These are phyloP conservation scores for Sambucus nigra DNA, from an alignment of 129 eudicot species.

Conservation along the genomic window DNA sequence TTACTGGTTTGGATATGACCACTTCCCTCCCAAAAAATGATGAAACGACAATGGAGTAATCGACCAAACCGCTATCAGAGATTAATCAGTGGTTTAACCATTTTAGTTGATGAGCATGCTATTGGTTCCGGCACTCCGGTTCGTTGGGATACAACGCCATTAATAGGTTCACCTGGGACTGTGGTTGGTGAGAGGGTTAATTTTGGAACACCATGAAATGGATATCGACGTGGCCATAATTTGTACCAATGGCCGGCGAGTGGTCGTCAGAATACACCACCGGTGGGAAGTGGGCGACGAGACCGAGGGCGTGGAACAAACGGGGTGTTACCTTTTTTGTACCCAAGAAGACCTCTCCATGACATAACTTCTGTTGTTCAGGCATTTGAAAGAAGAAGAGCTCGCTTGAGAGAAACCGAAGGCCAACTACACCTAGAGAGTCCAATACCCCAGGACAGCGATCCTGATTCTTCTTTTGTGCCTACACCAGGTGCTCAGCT, in stretches of 20 bases:
- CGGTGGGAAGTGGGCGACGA: slow-evolving; percentile 21
- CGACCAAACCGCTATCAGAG: slow-evolving; percentile 16
- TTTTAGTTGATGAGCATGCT: slow-evolving; percentile 21
- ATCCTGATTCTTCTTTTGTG: slow-evolving; percentile 26
- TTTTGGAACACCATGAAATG: slow-evolving; percentile 27
- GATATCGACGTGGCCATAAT: slow-evolving; percentile 23
- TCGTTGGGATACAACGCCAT: slow-evolving; percentile 36
- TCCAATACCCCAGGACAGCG: slow-evolving; percentile 27
- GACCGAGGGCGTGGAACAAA: slow-evolving; percentile 18
- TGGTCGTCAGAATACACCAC: slow-evolving; percentile 35
- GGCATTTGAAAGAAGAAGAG: slow-evolving; percentile 84
- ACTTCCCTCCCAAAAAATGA: no score
- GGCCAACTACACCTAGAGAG: slow-evolving; percentile 44
- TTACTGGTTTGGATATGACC: no score
- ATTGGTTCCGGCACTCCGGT: slow-evolving; percentile 25
- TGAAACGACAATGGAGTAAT: no score
- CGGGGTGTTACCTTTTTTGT: slow-evolving; percentile 60
- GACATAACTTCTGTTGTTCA: slow-evolving; percentile 59
- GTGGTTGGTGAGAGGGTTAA: slow-evolving; percentile 26
- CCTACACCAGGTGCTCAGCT: slow-evolving; percentile 48
- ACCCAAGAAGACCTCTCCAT: slow-evolving; percentile 60
- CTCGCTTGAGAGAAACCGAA: slow-evolving; percentile 30
- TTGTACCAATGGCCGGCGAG: slow-evolving; percentile 2
- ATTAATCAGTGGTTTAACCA: slow-evolving; percentile 9
- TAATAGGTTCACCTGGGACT: slow-evolving; percentile 29